Percentiles rank a stretch among this genome's conserved stretches.
Conservation (phyloP, 1,284 basidiomycete species). For the Cryptococcus floricola region DNA sequence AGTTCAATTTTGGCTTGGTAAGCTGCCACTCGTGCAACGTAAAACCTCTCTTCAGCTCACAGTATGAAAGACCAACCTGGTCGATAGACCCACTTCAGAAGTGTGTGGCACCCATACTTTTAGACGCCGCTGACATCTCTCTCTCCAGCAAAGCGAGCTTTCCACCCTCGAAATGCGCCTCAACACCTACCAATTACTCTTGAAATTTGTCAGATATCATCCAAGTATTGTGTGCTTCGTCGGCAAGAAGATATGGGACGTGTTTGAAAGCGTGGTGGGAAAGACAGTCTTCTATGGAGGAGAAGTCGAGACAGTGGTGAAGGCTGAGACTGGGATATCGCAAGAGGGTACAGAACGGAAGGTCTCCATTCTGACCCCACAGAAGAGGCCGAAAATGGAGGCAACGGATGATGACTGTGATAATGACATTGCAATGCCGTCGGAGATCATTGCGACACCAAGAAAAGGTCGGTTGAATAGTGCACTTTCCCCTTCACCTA, state of each 20-base stretch:
- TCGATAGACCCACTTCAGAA: constrained; percentile 58
- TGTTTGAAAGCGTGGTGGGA: constrained; percentile 51
- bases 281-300: constrained; percentile 14
- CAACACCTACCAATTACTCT: constrained; percentile 55
- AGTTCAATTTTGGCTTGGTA: constrained; percentile 56
- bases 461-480: not conserved
- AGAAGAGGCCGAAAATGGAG: not conserved
- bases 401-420: not conserved
- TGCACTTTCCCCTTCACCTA: not conserved
- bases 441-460: not conserved
- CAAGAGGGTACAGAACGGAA: not conserved
- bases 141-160: constrained; percentile 58
- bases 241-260: constrained; percentile 65
- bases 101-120: constrained; percentile 36
- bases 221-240: constrained; percentile 68
- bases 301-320: constrained; percentile 3
- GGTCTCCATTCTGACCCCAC: not conserved
- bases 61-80: constrained; percentile 57
- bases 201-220: constrained; percentile 56
- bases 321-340: not conserved
- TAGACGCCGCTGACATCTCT: not conserved
- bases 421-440: not conserved
- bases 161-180: constrained; percentile 56
- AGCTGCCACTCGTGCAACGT: constrained; percentile 7
- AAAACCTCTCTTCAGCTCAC: not conserved